Evolutionary conservation across 257 asterid species (phyloP).

Genomic region (Gentiana straminea): DNA sequence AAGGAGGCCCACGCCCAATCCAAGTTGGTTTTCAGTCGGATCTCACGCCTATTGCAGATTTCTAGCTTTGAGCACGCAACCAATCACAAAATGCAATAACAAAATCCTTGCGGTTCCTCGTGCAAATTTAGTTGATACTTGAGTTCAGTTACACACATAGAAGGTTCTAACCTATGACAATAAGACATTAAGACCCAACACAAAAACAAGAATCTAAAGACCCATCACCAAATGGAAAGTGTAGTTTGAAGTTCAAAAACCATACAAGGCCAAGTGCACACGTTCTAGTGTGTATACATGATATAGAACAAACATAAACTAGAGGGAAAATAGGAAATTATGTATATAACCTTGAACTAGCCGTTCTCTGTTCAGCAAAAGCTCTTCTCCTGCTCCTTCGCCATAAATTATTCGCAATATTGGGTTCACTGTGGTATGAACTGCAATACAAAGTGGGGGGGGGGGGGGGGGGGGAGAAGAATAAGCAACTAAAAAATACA

Average conservation of each 20-base stretch:
- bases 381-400: constrained; percentile 88
- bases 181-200: no score
- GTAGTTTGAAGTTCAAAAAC: neutral
- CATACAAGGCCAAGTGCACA: neutral
- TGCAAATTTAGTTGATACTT: no score
- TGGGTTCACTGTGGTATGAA: constrained; percentile 85
- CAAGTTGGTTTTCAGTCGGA: no score
- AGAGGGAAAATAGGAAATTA: constrained; percentile 13
- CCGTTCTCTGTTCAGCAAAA: constrained; percentile 85
- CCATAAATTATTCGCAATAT: constrained; percentile 88
- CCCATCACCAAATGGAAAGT: neutral
- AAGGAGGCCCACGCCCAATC: no score
- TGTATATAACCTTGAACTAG: constrained; percentile 77
- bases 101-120: no score
- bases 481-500: neutral
- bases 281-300: neutral
- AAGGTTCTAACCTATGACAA: no score
- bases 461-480: neutral
- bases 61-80: no score
- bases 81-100: no score
- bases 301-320: neutral
- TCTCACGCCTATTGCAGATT: no score
- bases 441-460: constrained; percentile 28
- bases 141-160: no score
- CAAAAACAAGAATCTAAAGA: neutral